Evolutionary conservation across 495 filamentous ascomycete genomes (phyloP), one percentile per base, ranked within the genome.

Genomic region (Aspergillus baeticus): DNA sequence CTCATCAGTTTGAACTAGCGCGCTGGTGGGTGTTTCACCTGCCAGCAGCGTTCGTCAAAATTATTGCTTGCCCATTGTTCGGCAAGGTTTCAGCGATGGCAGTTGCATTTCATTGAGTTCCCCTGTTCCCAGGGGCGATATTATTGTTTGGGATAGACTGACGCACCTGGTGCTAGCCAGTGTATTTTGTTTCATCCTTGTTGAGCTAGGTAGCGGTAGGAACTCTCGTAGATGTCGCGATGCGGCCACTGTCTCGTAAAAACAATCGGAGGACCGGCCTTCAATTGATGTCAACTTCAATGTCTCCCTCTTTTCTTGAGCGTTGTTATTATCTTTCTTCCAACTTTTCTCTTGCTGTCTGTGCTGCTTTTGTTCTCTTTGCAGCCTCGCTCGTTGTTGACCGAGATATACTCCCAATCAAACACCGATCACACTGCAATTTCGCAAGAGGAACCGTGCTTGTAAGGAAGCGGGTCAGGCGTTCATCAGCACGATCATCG

Each of bases 11-110:
- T 46, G 44, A 47, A 38, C 53, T 60, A 58, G 61, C 57, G 61
- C 61, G 57, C 57, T n/a, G 46, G 57, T 50, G 34, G 38, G 47
- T 60, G 61, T 63, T 63, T 63, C 61, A 63, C 23, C 56, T 56
- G 55, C 35, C 45, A 38, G 50, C 18, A 35, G 37, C 26, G 20
- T 34, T 44, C 26, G 23, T 43, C 42, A 29, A 26, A 17, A 37
- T 45, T 52, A 26, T 29, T 29, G 26, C 26, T 29, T 29, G 26
- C 26, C 8, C 26, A 29, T 29, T 29, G 3, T 29, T 29, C 26
- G 26, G 26, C 26, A 8, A 29, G 26, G 36, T 18, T 38, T 31
- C 36, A 15, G 10, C 20, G 51, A n/a, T 37, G 15, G 41, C 7
- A 38, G 14, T 35, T 36, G 44, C 38, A 38, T 38, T 51, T 45